A percentile compares a stretch with the other conserved stretches of the same genome.
phyloP scores from a whole-genome alignment of 306 rosid genomes.

The Luffa aegyptiaca region DNA sequence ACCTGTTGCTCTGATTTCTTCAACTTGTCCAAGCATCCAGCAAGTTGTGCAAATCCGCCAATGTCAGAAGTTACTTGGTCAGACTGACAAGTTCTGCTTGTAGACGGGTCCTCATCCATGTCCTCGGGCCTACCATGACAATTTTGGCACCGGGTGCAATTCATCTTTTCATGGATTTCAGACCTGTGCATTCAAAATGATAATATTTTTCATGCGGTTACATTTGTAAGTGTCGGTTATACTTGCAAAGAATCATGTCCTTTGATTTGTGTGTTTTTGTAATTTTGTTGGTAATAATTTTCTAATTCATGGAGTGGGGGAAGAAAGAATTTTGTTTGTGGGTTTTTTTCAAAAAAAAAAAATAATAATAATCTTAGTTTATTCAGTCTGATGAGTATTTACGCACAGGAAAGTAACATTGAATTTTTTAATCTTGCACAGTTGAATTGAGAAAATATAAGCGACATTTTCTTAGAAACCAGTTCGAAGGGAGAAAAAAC shows the following conservation, averaged over 20 bases:
- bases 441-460: not conserved
- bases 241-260: not conserved
- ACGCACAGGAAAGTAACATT: not conserved
- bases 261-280: not conserved
- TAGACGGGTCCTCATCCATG: constrained; percentile 17
- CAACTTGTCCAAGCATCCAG: constrained; percentile 73
- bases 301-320: not conserved
- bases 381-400: not conserved
- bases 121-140: constrained; percentile 22
- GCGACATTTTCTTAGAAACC: not conserved
- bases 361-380: not conserved
- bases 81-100: constrained; percentile 20
- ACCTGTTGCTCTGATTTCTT: constrained; percentile 95
- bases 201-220: not conserved
- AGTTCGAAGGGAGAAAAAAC: not conserved
- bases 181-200: constrained; percentile 40
- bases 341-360: not conserved
- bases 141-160: constrained; percentile 69
- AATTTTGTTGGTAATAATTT: not conserved
- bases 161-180: constrained; percentile 85
- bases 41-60: constrained; percentile 84
- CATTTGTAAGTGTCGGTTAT: not conserved
- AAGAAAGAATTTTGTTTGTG: not conserved
- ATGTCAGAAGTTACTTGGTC: constrained; percentile 54
- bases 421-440: not conserved